Base-by-base conservation (phyloP, 2,329 filamentous ascomycete genomes). In the Boeremia exigua region DNA sequence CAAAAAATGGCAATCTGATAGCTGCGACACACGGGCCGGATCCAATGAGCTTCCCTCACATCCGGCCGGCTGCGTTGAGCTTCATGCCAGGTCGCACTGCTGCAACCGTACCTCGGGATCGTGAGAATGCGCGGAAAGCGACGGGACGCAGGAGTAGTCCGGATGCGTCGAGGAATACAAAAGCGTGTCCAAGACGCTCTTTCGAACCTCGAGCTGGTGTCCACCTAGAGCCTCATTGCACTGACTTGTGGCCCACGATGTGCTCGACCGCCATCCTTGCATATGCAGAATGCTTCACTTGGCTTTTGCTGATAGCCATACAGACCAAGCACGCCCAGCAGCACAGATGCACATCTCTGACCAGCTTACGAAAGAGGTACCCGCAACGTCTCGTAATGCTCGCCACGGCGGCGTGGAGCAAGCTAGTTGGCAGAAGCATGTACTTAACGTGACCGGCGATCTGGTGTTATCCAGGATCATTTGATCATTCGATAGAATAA, bases 21-120 rank as follows among this genome's bases (percentile, higher is more conserved):
- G 62, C 59, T 68, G 62, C 60, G 63, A 58, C 51, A 58, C 51
- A 56, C 65, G 59, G 48, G 58, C 61, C 63, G 56, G 60, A 59
- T 61, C 69, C 70, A 72, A 68, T 72, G 59, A 66, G 60, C 67
- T 58, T 68, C 66, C 61, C 68, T 66, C 70, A 62, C 68, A 65
- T 39, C 68, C 71, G 71, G 69, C 71, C 71, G 70, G 66, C 56
- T 69, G 58, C 56, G 59, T 56, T 39, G 45, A 52, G 58, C 59
- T 62, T 48, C 49, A 43, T 36, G 42, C 53, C 57, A 58, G 50
- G 58, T 48, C 27, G 46, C 45, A 47, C 54, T 55, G 46, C 56
- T 61, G 60, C 61, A 60, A 63, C 62, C 65, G 68, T 61, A 65
- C 65, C 67, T 70, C 65, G 67, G 67, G 66, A 59, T 60, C 46